Evolutionary conservation across 2,329 filamentous ascomycete species (phyloP).

Genomic region (Leptodontidium sp.): DNA sequence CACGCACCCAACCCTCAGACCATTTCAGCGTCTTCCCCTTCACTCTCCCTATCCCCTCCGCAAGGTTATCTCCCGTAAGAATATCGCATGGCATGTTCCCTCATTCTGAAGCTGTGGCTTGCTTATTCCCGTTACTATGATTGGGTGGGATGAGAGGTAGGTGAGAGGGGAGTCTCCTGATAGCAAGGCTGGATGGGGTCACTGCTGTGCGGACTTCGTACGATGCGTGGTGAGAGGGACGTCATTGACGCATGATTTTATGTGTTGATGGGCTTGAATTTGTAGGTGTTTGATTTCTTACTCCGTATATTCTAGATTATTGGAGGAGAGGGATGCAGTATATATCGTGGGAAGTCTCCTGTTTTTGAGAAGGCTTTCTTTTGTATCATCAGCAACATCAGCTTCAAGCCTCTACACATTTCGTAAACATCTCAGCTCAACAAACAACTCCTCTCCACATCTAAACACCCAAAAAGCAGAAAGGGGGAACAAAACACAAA

Average conservation of each 20-base stretch:
- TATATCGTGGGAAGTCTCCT: slow-evolving; percentile 5
- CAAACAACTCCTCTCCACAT: slow-evolving; percentile 9
- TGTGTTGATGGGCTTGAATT: background rate
- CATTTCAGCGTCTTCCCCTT: background rate
- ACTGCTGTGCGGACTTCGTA: background rate
- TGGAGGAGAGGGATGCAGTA: background rate
- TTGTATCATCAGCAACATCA: slow-evolving; percentile 1
- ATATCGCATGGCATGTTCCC: slow-evolving; percentile 10
- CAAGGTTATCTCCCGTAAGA: background rate
- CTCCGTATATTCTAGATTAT: slow-evolving; percentile 1
- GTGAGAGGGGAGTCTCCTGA: background rate
- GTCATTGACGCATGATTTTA: slow-evolving; percentile 3
- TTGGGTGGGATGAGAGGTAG: background rate
- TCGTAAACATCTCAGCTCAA: slow-evolving; percentile 14
- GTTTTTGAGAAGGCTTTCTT: slow-evolving; percentile 1
- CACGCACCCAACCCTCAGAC: background rate
- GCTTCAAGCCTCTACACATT: background rate
- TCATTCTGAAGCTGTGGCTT: background rate
- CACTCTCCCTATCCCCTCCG: background rate
- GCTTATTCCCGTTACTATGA: background rate
- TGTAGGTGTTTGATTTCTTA: background rate
- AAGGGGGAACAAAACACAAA: background rate
- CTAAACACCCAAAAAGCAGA: background rate
- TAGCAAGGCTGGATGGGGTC: background rate
- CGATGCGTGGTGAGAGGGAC: slow-evolving; percentile 5